Percentiles rank a stretch among this genome's conserved stretches.
These are phyloP conservation scores for Quercus lobata DNA, from an alignment of 331 rosid genomes.

Conservation along the genomic window DNA sequence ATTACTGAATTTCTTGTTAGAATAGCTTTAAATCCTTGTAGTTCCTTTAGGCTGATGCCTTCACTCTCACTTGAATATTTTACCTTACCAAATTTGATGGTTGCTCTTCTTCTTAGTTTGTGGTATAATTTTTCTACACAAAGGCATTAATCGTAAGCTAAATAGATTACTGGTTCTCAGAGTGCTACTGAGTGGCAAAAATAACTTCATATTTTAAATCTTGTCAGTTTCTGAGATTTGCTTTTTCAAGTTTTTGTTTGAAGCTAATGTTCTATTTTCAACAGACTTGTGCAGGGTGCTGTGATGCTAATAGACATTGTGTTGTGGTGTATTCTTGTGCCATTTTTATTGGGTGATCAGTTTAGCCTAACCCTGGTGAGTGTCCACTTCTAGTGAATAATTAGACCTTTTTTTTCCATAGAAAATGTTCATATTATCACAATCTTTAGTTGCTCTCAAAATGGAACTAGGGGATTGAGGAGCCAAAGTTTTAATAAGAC, in stretches of 20 bases:
- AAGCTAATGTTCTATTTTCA: not conserved
- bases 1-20: not conserved
- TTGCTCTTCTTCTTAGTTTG: not conserved
- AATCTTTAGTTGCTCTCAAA: not conserved
- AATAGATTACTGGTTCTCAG: not conserved
- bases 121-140: not conserved
- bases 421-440: not conserved
- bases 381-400: not conserved
- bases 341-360: conserved; percentile 19
- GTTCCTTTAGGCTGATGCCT: not conserved
- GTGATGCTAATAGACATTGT: conserved; percentile 25
- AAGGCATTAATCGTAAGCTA: too few species aligned
- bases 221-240: not conserved
- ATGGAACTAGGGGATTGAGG: not conserved
- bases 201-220: not conserved
- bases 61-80: not conserved
- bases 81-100: not conserved
- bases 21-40: not conserved
- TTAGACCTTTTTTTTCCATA: not conserved
- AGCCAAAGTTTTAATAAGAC: too few species aligned
- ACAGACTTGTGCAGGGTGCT: conserved; percentile 66
- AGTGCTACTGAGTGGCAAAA: not conserved
- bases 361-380: conserved; percentile 14
- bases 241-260: not conserved
- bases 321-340: conserved; percentile 27